Percentiles rank a stretch among this genome's conserved stretches.
Conservation (phyloP, 495 filamentous ascomycete genomes). For the Extremus antarcticus region DNA sequence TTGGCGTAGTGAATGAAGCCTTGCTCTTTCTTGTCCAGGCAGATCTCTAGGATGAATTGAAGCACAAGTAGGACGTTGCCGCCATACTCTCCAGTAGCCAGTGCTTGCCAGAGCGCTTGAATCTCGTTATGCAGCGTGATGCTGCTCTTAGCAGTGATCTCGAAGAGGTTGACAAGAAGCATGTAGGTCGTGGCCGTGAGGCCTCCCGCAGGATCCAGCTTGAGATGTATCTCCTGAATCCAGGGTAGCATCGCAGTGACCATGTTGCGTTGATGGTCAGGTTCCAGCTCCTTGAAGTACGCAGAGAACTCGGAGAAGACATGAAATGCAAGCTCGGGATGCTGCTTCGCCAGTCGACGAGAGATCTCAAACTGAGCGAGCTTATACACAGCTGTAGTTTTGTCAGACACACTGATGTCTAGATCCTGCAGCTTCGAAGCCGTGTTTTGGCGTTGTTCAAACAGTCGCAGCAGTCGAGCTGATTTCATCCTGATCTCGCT, state of each 20-base stretch:
- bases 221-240: conserved; percentile 88
- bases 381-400: conserved; percentile 96
- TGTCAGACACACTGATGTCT: conserved; percentile 95
- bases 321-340: conserved; percentile 78
- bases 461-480: conserved; percentile 65
- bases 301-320: conserved; percentile 89
- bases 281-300: conserved; percentile 75
- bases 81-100: conserved; percentile 83
- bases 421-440: conserved; percentile 90
- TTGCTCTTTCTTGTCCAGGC: conserved; percentile 84
- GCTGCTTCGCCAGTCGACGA: conserved; percentile 74
- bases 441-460: conserved; percentile 76
- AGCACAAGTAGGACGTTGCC: conserved; percentile 94
- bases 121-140: conserved; percentile 88
- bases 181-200: conserved; percentile 88
- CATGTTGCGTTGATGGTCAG: conserved; percentile 80
- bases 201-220: conserved; percentile 87
- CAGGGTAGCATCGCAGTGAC: conserved; percentile 90
- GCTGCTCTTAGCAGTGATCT: conserved; percentile 89
- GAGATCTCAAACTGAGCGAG: conserved; percentile 94
- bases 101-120: conserved; percentile 91
- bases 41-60: conserved; percentile 89
- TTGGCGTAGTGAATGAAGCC: conserved; percentile 97
- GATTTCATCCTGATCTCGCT: conserved; percentile 81
- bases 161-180: conserved; percentile 86